A percentile compares a stretch with the other conserved stretches of the same genome.
These are phyloP conservation scores for Decorospora gaudefroyi DNA, from an alignment of 2,329 filamentous ascomycete genomes.

Conservation along the genomic window DNA sequence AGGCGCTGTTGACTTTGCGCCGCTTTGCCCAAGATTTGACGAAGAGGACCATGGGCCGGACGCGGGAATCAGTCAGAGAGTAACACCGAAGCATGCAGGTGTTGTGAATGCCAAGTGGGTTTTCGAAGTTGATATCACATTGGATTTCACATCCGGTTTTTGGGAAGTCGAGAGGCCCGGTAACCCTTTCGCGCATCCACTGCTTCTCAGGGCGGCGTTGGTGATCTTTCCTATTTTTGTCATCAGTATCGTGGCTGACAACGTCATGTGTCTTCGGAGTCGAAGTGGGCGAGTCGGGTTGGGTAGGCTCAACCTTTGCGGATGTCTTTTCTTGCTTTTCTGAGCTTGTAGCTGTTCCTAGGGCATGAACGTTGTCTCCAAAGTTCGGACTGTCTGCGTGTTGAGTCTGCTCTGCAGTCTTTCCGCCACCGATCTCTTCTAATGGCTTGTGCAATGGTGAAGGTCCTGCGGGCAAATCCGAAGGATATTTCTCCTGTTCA, in stretches of 20 bases:
- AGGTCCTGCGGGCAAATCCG: slow-evolving; percentile 19
- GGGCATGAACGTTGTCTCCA: slow-evolving; percentile 9
- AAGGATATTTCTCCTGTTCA: slow-evolving; percentile 51
- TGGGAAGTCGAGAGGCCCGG: slow-evolving; percentile 71
- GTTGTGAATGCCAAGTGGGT: slow-evolving; percentile 81
- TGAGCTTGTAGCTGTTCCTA: slow-evolving; percentile 4
- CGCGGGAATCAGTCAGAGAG: slow-evolving; percentile 74
- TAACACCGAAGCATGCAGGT: slow-evolving; percentile 83
- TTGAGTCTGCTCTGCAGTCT: slow-evolving; percentile 8
- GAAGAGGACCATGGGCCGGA: slow-evolving; percentile 78
- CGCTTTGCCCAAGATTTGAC: slow-evolving; percentile 89
- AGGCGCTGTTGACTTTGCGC: slow-evolving; percentile 83
- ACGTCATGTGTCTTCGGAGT: slow-evolving; percentile 6
- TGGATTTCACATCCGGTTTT: slow-evolving; percentile 78
- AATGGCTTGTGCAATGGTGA: slow-evolving; percentile 15
- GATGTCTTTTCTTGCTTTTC: slow-evolving; percentile 7
- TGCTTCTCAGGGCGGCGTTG: slow-evolving; percentile 34
- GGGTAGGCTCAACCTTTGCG: slow-evolving; percentile 4
- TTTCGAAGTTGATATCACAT: slow-evolving; percentile 91
- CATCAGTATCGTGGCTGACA: slow-evolving; percentile 10
- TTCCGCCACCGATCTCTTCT: slow-evolving; percentile 16
- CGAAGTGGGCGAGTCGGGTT: slow-evolving; percentile 24
- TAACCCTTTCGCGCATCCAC: slow-evolving; percentile 54
- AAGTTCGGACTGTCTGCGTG: slow-evolving; percentile 13
- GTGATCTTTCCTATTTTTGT: slow-evolving; percentile 16